These are phyloP conservation scores for Cordyceps farinosa DNA, from an alignment of 2,329 filamentous ascomycete species.

Conservation along the genomic window DNA sequence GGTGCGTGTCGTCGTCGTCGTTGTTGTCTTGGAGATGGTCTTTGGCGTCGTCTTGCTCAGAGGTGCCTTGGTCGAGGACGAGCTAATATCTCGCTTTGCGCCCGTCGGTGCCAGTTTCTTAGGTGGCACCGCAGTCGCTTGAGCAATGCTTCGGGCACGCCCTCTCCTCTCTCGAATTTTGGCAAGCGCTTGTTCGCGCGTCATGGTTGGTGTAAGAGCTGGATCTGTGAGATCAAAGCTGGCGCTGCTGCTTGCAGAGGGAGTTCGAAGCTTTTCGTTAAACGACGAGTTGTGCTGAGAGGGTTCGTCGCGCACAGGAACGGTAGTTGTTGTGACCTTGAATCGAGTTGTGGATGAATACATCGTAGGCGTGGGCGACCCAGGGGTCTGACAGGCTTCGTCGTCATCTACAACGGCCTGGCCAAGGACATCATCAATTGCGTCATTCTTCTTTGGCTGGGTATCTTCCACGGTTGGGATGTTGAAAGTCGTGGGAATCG, in stretches of 20 bases:
- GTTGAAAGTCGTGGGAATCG: slow-evolving; percentile 39
- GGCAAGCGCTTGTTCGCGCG: slow-evolving; percentile 70
- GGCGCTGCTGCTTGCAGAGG: slow-evolving; percentile 36
- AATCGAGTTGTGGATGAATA: slow-evolving; percentile 42
- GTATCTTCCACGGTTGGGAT: slow-evolving; percentile 34
- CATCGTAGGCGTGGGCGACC: slow-evolving; percentile 39
- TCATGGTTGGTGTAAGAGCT: slow-evolving; percentile 62
- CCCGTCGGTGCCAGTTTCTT: slow-evolving; percentile 50
- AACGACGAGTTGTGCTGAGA: slow-evolving; percentile 38
- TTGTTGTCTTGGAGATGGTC: slow-evolving; percentile 1
- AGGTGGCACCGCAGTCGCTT: slow-evolving; percentile 50
- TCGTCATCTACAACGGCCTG: slow-evolving; percentile 17
- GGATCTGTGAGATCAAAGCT: slow-evolving; percentile 54
- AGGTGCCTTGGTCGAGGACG: slow-evolving; percentile 36
- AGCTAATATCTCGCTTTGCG: slow-evolving; percentile 45
- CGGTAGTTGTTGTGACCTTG: slow-evolving; percentile 47
- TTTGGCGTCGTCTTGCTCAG: slow-evolving; percentile 11
- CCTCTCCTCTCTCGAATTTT: slow-evolving; percentile 71
- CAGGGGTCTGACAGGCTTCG: slow-evolving; percentile 19
- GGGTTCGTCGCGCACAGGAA: slow-evolving; percentile 49
- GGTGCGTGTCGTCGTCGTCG: slow-evolving; percentile 7
- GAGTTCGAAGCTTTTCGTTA: slow-evolving; percentile 43
- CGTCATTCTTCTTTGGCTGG: slow-evolving; percentile 13
- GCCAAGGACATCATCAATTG: slow-evolving; percentile 1
- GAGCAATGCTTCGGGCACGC: slow-evolving; percentile 64